Conservation (phyloP, 2,329 filamentous ascomycete species). For the Thelonectria discophora region DNA sequence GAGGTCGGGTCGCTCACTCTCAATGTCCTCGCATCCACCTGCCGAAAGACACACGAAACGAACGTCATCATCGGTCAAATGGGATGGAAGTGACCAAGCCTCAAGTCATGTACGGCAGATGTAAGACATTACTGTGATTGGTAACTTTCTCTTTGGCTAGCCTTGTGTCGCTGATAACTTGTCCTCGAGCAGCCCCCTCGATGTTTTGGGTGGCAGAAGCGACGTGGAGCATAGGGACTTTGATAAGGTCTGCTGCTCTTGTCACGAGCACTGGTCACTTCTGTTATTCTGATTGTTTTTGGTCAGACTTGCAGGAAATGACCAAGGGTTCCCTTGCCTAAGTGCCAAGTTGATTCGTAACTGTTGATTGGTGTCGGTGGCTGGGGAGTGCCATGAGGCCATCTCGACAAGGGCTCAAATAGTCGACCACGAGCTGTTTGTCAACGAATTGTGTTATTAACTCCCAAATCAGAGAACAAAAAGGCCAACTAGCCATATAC, state of each 20-base stretch:
- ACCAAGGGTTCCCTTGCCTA: background rate
- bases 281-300: background rate
- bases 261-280: background rate
- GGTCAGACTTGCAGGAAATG: background rate
- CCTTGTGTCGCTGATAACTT: background rate
- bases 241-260: background rate
- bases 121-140: background rate
- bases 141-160: background rate
- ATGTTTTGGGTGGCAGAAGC: background rate
- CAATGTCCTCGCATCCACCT: no score
- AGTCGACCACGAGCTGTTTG: background rate
- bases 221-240: background rate
- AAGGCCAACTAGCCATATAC: no score
- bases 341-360: background rate
- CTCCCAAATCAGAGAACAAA: background rate
- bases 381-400: background rate
- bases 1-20: no score
- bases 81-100: no score
- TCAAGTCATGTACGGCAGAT: no score
- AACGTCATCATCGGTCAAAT: no score
- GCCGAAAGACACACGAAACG: no score
- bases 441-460: background rate
- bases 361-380: background rate
- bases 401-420: background rate
- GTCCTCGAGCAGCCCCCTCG: background rate